phyloP scores from a whole-genome alignment of 1,284 basidiomycete species.

The Testicularia cyperi region DNA sequence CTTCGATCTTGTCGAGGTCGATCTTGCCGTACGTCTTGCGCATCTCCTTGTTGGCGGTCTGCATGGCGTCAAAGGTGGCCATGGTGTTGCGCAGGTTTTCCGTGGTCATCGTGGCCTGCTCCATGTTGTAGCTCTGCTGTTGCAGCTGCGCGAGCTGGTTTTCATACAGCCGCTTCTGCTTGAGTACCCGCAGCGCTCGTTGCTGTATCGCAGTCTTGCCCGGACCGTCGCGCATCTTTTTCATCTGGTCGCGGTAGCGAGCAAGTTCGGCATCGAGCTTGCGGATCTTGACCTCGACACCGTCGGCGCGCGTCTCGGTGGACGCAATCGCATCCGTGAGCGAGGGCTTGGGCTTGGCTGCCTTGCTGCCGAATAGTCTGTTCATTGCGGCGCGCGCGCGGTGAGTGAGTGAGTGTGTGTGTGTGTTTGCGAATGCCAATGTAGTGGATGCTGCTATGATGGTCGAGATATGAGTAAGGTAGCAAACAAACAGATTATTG shows the following conservation, averaged over 20 bases:
- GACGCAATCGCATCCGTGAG: slow-evolving; percentile 88
- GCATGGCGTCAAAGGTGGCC: slow-evolving; percentile 99
- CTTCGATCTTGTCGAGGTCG: slow-evolving; percentile 94
- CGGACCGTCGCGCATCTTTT: slow-evolving; percentile 86
- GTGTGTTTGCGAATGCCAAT: no score
- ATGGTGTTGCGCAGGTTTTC: slow-evolving; percentile 99
- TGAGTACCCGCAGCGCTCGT: slow-evolving; percentile 87
- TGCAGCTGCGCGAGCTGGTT: slow-evolving; percentile 83
- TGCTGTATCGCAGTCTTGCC: slow-evolving; percentile 95
- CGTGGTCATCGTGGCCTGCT: slow-evolving; percentile 89
- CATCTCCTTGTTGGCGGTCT: slow-evolving; percentile 95
- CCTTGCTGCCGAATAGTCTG: slow-evolving; percentile 61
- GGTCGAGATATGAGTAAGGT: no score
- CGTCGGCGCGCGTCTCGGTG: slow-evolving; percentile 85
- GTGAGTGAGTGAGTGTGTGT: no score
- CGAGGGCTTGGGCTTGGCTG: slow-evolving; percentile 70
- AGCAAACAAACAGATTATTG: no score
- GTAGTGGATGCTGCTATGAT: no score
- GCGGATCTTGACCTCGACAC: slow-evolving; percentile 94
- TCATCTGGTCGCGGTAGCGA: slow-evolving; percentile 94
- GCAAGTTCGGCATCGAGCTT: slow-evolving; percentile 92
- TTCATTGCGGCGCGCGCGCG: slow-evolving; percentile 62
- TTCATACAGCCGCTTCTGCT: slow-evolving; percentile 97
- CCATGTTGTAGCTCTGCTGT: slow-evolving; percentile 99
- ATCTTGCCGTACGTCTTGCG: slow-evolving; percentile 96